phyloP scores from a whole-genome alignment of 2,329 filamentous ascomycete genomes.

The Colletotrichum plurivorum region DNA sequence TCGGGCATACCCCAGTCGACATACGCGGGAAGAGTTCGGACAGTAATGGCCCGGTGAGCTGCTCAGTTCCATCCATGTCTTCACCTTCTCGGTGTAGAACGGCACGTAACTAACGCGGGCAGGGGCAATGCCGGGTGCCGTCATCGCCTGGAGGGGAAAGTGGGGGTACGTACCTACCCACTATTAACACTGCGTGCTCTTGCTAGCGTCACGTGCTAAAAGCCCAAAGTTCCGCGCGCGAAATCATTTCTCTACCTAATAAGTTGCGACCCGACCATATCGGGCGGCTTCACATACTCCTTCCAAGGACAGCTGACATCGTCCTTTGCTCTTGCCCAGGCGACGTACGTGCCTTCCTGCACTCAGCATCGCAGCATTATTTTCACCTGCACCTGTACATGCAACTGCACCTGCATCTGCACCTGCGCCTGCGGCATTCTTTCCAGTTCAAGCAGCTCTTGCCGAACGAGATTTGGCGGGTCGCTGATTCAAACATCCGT shows the following conservation, averaged over 20 bases:
- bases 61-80: background rate
- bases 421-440: constrained; percentile 18
- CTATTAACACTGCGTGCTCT: background rate
- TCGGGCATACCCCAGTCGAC: constrained; percentile 6
- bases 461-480: constrained; percentile 28
- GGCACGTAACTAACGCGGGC: background rate
- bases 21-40: background rate
- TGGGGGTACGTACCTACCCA: too few relatives aligned
- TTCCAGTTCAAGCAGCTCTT: constrained; percentile 30
- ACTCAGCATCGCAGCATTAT: too few relatives aligned
- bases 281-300: constrained; percentile 20
- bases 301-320: constrained; percentile 2
- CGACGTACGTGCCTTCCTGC: constrained; percentile 8
- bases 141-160: too few relatives aligned
- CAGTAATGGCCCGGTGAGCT: constrained; percentile 13
- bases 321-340: constrained; percentile 4
- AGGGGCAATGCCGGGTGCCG: background rate
- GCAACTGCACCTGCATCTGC: constrained; percentile 16
- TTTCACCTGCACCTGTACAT: background rate
- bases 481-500: constrained; percentile 26
- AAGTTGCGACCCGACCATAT: constrained; percentile 35
- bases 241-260: background rate
- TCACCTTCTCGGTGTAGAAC: constrained; percentile 2
- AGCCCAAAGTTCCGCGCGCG: background rate
- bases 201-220: constrained; percentile 34